Percentiles rank a stretch among this genome's conserved stretches.
phyloP scores from a whole-genome alignment of 208 protist genomes.

The Wallacemonas rigidus region DNA sequence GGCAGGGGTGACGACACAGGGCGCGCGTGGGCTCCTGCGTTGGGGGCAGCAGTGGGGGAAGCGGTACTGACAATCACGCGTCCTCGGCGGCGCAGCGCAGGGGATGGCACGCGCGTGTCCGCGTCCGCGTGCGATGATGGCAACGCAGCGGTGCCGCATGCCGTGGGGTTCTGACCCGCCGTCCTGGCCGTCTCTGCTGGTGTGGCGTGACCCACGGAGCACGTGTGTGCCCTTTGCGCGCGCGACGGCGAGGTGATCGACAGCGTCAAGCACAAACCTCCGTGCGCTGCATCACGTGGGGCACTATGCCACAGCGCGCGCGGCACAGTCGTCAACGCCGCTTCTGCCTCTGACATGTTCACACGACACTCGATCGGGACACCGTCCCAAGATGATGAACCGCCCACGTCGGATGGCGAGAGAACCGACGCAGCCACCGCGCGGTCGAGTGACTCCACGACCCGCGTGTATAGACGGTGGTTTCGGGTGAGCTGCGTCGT shows the following conservation, averaged over 20 bases:
- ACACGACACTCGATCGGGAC: constrained; percentile 20
- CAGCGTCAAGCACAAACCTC: constrained; percentile 1
- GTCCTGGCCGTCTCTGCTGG: too few species aligned
- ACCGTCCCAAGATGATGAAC: background rate
- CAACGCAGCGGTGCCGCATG: too few species aligned
- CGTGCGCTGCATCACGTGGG: background rate
- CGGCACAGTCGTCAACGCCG: constrained; percentile 22
- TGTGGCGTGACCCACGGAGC: too few species aligned
- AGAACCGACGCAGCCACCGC: constrained; percentile 10
- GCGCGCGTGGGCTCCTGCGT: background rate
- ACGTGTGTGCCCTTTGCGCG: too few species aligned
- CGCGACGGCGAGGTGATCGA: background rate
- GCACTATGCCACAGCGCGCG: background rate
- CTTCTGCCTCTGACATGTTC: constrained; percentile 28
- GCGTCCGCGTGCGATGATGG: background rate
- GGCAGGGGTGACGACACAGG: background rate
- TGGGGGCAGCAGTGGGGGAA: background rate
- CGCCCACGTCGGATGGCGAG: background rate
- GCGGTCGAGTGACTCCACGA: constrained; percentile 22
- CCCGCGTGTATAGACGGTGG: constrained; percentile 32
- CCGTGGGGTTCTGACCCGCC: too few species aligned
- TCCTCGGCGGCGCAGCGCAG: background rate
- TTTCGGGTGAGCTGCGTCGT: constrained; percentile 23
- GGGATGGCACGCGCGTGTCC: background rate
- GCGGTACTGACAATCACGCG: background rate